These are phyloP conservation scores for Sporothrix inflata DNA, from an alignment of 2,329 filamentous ascomycete genomes.

Conservation along the genomic window DNA sequence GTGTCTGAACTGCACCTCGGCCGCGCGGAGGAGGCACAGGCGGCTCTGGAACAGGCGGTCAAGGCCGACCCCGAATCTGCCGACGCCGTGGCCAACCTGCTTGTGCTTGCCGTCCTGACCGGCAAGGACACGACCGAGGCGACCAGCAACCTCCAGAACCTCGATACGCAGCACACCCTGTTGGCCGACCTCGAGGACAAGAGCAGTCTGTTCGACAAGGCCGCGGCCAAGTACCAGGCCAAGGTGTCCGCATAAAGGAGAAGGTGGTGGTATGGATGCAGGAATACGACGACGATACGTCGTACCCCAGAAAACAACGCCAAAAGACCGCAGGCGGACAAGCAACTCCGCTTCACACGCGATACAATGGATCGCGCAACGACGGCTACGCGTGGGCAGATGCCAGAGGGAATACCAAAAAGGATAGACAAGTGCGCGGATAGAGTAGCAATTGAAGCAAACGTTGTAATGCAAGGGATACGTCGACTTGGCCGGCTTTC, in stretches of 20 bases:
- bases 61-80: slow-evolving; percentile 71
- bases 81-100: slow-evolving; percentile 78
- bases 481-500: neutral
- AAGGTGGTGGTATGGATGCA: neutral
- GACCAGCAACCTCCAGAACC: slow-evolving; percentile 55
- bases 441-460: neutral
- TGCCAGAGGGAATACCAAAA: neutral
- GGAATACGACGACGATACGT: too few species aligned
- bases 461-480: neutral
- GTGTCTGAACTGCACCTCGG: slow-evolving; percentile 90
- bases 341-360: neutral
- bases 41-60: slow-evolving; percentile 78
- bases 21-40: slow-evolving; percentile 84
- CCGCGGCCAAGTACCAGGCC: slow-evolving; percentile 81
- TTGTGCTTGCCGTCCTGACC: slow-evolving; percentile 76
- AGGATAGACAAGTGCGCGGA: neutral
- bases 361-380: neutral
- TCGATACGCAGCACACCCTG: slow-evolving; percentile 69
- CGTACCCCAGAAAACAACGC: too few species aligned
- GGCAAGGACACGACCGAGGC: slow-evolving; percentile 72
- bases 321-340: neutral
- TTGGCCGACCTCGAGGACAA: slow-evolving; percentile 80
- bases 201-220: slow-evolving; percentile 83
- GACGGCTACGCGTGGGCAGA: too few species aligned
- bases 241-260: slow-evolving; percentile 66